Evolutionary conservation across 2,329 filamentous ascomycete species (phyloP).

Genomic region (Periconia sp.): DNA sequence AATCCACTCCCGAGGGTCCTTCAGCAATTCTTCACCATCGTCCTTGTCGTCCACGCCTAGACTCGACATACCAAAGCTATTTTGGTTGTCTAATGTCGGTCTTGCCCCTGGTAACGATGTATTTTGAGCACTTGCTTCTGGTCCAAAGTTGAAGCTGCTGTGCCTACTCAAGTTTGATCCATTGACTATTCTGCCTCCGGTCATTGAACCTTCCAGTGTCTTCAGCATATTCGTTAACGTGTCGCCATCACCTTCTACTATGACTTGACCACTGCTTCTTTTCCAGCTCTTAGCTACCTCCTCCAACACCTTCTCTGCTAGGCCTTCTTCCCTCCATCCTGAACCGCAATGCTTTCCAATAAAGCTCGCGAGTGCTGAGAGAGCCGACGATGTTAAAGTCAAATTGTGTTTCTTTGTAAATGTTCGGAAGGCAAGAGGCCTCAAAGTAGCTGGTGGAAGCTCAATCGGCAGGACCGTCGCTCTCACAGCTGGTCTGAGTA

Average conservation of each 20-base stretch:
- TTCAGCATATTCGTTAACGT: slow-evolving; percentile 81
- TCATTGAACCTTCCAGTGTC: slow-evolving; percentile 85
- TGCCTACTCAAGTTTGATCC: slow-evolving; percentile 65
- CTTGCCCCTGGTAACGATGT: slow-evolving; percentile 14
- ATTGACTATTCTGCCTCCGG: slow-evolving; percentile 73
- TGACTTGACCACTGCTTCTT: slow-evolving; percentile 83
- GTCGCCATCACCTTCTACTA: slow-evolving; percentile 80
- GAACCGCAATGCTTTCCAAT: slow-evolving; percentile 93
- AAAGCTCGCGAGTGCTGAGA: slow-evolving; percentile 85
- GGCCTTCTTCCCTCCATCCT: slow-evolving; percentile 93
- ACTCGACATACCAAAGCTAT: slow-evolving; percentile 65
- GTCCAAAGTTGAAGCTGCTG: slow-evolving; percentile 68
- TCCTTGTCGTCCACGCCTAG: slow-evolving; percentile 62
- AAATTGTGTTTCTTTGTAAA: slow-evolving; percentile 98
- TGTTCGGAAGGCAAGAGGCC: slow-evolving; percentile 90
- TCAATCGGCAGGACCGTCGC: slow-evolving; percentile 82
- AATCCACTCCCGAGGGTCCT: slow-evolving; percentile 80
- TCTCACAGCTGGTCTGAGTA: slow-evolving; percentile 58
- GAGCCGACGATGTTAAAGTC: slow-evolving; percentile 84
- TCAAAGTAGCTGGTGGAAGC: slow-evolving; percentile 82
- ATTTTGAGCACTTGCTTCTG: slow-evolving; percentile 30
- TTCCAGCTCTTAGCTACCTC: slow-evolving; percentile 94
- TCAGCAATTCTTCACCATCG: slow-evolving; percentile 64
- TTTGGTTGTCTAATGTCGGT: slow-evolving; percentile 61
- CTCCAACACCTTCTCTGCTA: slow-evolving; percentile 90